Conservation (phyloP, 768 basidiomycete genomes). For the Fomitopsis serialis region DNA sequence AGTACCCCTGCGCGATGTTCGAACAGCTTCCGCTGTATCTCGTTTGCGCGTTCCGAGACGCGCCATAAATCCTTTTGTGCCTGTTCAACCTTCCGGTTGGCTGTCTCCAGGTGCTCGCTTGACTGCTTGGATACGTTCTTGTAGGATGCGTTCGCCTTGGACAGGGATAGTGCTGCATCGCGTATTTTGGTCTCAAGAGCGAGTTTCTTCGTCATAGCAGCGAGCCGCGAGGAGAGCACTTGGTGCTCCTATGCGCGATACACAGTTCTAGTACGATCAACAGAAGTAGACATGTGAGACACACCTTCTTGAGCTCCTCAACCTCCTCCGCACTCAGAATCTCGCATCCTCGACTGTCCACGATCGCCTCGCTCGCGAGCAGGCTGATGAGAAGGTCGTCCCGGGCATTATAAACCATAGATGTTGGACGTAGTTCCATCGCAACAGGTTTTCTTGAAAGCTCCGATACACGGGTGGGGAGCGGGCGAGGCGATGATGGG, state of each 20-base stretch:
- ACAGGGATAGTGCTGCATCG: constrained; percentile 74
- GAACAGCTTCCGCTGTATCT: constrained; percentile 58
- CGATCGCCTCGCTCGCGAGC: constrained; percentile 87
- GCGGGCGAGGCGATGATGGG: constrained; percentile 35
- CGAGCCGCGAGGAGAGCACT: constrained; percentile 58
- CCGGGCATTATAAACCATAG: constrained; percentile 47
- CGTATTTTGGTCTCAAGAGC: constrained; percentile 82
- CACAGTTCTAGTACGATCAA: constrained; percentile 16
- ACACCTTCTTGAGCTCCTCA: constrained; percentile 64
- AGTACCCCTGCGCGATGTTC: constrained; percentile 85
- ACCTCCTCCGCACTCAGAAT: constrained; percentile 72
- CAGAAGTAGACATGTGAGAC: constrained; percentile 39
- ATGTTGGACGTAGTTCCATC: constrained; percentile 36
- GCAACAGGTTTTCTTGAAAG: constrained; percentile 31
- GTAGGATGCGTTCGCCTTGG: constrained; percentile 56
- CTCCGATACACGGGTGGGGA: constrained; percentile 24
- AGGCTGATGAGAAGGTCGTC: constrained; percentile 89
- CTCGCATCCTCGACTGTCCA: constrained; percentile 82
- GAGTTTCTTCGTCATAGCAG: constrained; percentile 68
- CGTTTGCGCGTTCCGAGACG: constrained; percentile 57
- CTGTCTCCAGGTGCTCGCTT: constrained; percentile 63
- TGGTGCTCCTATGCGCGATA: constrained; percentile 58
- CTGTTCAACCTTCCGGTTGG: constrained; percentile 66
- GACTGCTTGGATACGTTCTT: constrained; percentile 60
- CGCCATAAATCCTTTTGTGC: constrained; percentile 70